Evolutionary conservation across 2,329 filamentous ascomycete species (phyloP).

Genomic region (Periglandula ipomoeae): DNA sequence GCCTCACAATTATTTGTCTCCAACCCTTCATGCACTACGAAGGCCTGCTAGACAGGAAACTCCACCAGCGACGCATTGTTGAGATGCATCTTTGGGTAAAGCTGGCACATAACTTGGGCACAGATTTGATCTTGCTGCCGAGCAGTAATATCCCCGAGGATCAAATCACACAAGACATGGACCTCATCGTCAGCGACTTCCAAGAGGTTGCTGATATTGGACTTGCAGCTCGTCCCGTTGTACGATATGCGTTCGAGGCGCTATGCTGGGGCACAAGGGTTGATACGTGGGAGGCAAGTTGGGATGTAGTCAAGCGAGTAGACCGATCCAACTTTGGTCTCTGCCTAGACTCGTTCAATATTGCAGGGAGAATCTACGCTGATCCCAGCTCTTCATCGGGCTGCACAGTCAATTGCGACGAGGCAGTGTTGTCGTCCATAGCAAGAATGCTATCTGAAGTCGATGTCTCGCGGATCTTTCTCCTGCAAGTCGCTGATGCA

Average conservation of each 20-base stretch:
- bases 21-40: conserved; percentile 76
- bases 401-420: conserved; percentile 43
- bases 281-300: conserved; percentile 63
- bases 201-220: conserved; percentile 59
- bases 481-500: conserved; percentile 68
- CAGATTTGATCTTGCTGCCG: conserved; percentile 66
- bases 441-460: conserved; percentile 42
- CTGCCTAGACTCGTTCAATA: conserved; percentile 72
- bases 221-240: conserved; percentile 39
- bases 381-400: conserved; percentile 51
- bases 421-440: conserved; percentile 45
- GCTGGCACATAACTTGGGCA: conserved; percentile 53
- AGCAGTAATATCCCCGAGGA: conserved; percentile 54
- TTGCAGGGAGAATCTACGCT: conserved; percentile 61
- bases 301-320: conserved; percentile 57
- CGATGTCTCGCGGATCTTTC: conserved; percentile 59
- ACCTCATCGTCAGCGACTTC: conserved; percentile 54
- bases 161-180: conserved; percentile 35
- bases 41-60: conserved; percentile 53
- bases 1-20: conserved; percentile 51
- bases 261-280: conserved; percentile 63
- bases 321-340: conserved; percentile 65
- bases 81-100: conserved; percentile 63
- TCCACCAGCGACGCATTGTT: conserved; percentile 47
- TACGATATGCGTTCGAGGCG: conserved; percentile 66